phyloP scores from a whole-genome alignment of 805 yeast species.

The Schizosaccharomyces octosporus region DNA sequence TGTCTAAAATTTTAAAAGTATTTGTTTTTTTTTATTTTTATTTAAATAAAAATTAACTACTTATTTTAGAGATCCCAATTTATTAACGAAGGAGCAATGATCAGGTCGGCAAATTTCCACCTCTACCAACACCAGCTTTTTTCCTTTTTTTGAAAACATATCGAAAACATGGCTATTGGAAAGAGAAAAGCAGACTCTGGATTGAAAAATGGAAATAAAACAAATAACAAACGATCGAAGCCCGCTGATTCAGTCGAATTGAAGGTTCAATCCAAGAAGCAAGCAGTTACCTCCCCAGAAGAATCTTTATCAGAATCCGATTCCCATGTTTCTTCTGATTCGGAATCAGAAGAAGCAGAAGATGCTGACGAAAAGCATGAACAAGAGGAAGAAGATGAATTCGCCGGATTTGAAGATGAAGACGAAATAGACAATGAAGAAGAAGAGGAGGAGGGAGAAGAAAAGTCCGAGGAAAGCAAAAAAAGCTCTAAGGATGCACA shows the following conservation, averaged over 20 bases:
- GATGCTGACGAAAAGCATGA: slow-evolving; percentile 1
- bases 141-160: background rate
- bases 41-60: too few relatives aligned
- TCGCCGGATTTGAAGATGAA: slow-evolving; percentile 1
- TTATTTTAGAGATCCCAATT: too few relatives aligned
- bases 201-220: background rate
- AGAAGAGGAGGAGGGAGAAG: background rate
- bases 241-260: background rate
- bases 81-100: too few relatives aligned
- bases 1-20: too few relatives aligned
- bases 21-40: too few relatives aligned
- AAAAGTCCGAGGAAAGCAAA: background rate
- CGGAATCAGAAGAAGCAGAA: background rate
- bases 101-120: background rate
- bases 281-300: background rate
- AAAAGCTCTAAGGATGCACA: slow-evolving; percentile 26
- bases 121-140: background rate
- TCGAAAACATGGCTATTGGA: background rate
- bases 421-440: slow-evolving; percentile 1
- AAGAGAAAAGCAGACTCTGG: background rate
- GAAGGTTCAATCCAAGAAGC: background rate
- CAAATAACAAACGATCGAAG: background rate
- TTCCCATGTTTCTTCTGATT: background rate
- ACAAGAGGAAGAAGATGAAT: slow-evolving; percentile 1
- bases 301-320: background rate